These are phyloP conservation scores for Hibiscus trionum DNA, from an alignment of 345 rosid species.

Conservation along the genomic window DNA sequence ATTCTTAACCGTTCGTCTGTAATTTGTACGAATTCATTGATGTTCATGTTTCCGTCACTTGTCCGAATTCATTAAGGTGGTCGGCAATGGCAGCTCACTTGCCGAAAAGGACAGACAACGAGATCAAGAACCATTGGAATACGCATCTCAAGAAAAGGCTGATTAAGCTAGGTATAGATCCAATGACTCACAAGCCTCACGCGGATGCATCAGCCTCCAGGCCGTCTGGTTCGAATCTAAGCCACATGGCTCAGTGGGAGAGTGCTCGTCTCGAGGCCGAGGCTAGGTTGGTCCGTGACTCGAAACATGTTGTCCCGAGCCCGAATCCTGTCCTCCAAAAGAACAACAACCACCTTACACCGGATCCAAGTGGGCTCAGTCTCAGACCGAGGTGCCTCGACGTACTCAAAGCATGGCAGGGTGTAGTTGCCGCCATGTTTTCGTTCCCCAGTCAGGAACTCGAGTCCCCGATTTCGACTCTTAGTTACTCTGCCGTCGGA, in stretches of 20 bases:
- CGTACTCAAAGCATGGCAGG: constrained; percentile 37
- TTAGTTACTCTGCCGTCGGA: constrained; percentile 10
- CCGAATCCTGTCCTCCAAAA: constrained; percentile 3
- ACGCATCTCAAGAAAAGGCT: constrained; percentile 37
- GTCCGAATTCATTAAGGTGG: constrained; percentile 25
- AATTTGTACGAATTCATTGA: too few relatives aligned
- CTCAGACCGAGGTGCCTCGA: constrained; percentile 35
- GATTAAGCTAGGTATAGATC: constrained; percentile 30
- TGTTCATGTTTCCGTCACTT: too few relatives aligned
- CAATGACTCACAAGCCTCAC: constrained; percentile 35
- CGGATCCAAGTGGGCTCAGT: neutral
- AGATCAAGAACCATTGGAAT: constrained; percentile 48
- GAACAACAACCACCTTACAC: neutral
- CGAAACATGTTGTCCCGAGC: neutral
- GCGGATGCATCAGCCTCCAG: constrained; percentile 4
- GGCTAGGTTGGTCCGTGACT: constrained; percentile 21
- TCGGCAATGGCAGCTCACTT: constrained; percentile 37
- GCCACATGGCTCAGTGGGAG: constrained; percentile 43
- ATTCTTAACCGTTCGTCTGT: too few relatives aligned
- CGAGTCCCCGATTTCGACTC: constrained; percentile 27
- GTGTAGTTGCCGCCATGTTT: constrained; percentile 27
- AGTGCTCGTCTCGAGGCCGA: constrained; percentile 34
- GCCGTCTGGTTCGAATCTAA: constrained; percentile 16
- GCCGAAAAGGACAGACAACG: constrained; percentile 40
- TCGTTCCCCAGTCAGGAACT: constrained; percentile 8